These are phyloP conservation scores for Pythium vanterpoolii DNA, from an alignment of 352 stramenopile genomes.

Conservation along the genomic window DNA sequence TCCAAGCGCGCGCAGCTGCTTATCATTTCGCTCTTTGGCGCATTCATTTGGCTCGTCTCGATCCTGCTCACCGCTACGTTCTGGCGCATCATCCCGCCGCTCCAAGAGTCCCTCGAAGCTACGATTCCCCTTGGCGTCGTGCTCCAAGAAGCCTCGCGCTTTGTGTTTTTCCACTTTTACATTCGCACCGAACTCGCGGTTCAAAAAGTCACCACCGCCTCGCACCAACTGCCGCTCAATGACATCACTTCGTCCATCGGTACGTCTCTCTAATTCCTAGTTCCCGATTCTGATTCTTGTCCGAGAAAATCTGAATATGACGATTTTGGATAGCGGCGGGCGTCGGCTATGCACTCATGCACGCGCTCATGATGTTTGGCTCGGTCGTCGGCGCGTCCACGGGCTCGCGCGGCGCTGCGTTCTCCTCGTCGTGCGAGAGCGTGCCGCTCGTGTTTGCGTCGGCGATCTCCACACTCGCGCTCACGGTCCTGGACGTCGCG, in stretches of 20 bases:
- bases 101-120: slow-evolving; percentile 70
- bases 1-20: slow-evolving; percentile 80
- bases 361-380: slow-evolving; percentile 83
- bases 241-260: slow-evolving; percentile 78
- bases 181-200: slow-evolving; percentile 69
- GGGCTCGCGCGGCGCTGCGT: slow-evolving; percentile 62
- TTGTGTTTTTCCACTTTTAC: slow-evolving; percentile 77
- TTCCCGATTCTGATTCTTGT: neutral
- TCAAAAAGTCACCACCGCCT: slow-evolving; percentile 68
- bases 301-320: neutral
- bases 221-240: slow-evolving; percentile 81
- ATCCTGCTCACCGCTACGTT: slow-evolving; percentile 74
- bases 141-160: slow-evolving; percentile 66
- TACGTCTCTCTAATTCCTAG: slow-evolving; percentile 16
- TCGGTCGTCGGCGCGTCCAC: slow-evolving; percentile 70
- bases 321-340: slow-evolving; percentile 43
- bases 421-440: slow-evolving; percentile 63
- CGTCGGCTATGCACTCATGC: slow-evolving; percentile 82
- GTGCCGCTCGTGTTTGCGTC: slow-evolving; percentile 72
- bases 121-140: slow-evolving; percentile 71
- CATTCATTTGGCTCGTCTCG: slow-evolving; percentile 80
- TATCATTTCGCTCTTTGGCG: slow-evolving; percentile 75
- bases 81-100: slow-evolving; percentile 70
- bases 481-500: slow-evolving; percentile 73
- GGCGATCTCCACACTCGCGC: slow-evolving; percentile 63